Conservation (phyloP, 768 basidiomycete species). For the Rhodotorula diobovata region DNA sequence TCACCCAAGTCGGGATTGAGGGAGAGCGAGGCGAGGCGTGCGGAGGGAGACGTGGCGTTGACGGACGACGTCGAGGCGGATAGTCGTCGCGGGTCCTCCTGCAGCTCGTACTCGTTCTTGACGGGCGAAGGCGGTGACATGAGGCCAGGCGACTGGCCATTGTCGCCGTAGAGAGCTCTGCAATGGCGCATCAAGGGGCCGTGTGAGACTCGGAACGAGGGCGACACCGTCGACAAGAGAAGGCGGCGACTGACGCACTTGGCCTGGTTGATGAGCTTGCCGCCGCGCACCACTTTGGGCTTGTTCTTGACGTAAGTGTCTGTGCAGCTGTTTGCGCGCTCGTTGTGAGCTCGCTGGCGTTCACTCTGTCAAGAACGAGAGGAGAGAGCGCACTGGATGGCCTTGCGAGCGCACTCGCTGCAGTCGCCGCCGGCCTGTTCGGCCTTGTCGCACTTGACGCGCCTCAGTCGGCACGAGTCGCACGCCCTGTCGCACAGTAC, state of each 20-base stretch:
- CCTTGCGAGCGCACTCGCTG: conserved; percentile 30
- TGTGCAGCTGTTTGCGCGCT: conserved; percentile 5
- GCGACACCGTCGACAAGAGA: background rate
- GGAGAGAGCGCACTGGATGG: conserved; percentile 14
- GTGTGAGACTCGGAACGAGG: background rate
- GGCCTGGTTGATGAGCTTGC: conserved; percentile 31
- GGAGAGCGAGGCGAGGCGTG: background rate
- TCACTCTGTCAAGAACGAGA: accelerated
- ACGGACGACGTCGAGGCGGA: background rate
- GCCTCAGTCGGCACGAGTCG: conserved; percentile 18
- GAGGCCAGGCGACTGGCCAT: background rate
- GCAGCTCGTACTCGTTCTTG: background rate
- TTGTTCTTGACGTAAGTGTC: conserved; percentile 31
- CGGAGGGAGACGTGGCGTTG: background rate
- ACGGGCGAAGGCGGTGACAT: background rate
- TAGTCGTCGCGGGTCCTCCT: background rate
- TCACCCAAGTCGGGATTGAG: background rate
- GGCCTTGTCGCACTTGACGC: conserved; percentile 28
- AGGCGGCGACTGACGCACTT: conserved; percentile 13
- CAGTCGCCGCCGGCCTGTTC: conserved; percentile 18
- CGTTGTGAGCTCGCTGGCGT: background rate
- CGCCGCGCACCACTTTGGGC: conserved; percentile 25
- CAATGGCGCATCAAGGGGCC: too few species aligned
- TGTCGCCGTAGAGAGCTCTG: background rate
- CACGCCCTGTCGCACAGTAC: background rate